A percentile compares a stretch with the other conserved stretches of the same genome.
phyloP scores from a whole-genome alignment of 2,329 filamentous ascomycete species.

The Sclerotinia nivalis region DNA sequence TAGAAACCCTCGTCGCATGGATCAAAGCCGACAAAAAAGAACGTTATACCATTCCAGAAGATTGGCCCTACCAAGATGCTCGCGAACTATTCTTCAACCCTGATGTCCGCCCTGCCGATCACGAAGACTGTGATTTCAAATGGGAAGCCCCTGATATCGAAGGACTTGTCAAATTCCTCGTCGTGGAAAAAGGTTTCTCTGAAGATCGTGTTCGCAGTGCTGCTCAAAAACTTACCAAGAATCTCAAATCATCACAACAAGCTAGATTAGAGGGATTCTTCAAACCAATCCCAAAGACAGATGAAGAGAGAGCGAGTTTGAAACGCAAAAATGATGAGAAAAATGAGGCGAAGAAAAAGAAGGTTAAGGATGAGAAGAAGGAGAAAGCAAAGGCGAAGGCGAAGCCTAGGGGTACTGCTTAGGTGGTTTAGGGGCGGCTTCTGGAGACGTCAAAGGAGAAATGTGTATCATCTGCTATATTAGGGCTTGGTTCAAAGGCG shows the following conservation, averaged over 20 bases:
- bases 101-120: conserved; percentile 79
- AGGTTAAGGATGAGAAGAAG: conserved; percentile 90
- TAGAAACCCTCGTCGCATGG: conserved; percentile 83
- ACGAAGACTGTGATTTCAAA: conserved; percentile 92
- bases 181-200: conserved; percentile 93
- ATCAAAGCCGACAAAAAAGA: conserved; percentile 75
- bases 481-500: background rate
- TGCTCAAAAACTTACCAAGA: conserved; percentile 80
- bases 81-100: conserved; percentile 89
- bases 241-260: conserved; percentile 87
- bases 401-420: conserved; percentile 63
- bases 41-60: conserved; percentile 86
- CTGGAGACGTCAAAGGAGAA: background rate
- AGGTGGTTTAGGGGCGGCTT: background rate
- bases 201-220: conserved; percentile 87
- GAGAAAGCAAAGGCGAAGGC: conserved; percentile 89
- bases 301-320: conserved; percentile 76
- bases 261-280: conserved; percentile 94
- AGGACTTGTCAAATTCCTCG: conserved; percentile 84
- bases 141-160: conserved; percentile 95
- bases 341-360: conserved; percentile 91
- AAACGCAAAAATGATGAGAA: conserved; percentile 96
- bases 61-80: conserved; percentile 94
- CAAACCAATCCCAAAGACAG: conserved; percentile 86
- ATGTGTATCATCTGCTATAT: background rate